A percentile compares a stretch with the other conserved stretches of the same genome.
Conservation (phyloP, 345 rosid species). For the Excoecaria agallocha region DNA sequence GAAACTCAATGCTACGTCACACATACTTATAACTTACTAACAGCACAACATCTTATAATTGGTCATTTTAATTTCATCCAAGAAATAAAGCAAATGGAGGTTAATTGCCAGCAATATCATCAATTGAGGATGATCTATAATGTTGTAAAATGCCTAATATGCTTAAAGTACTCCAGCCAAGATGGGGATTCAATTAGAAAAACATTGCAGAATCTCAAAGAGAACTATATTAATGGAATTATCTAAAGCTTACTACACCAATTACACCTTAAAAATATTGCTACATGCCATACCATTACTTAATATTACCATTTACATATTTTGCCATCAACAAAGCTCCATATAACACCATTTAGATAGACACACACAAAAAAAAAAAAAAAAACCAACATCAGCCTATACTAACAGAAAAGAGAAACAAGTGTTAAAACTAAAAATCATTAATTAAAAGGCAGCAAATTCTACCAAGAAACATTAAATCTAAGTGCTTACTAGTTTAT, state of each 20-base stretch:
- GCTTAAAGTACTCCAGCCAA: conserved; percentile 70
- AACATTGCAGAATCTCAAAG: conserved; percentile 64
- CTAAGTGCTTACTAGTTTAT: too few species aligned
- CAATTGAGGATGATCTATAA: conserved; percentile 45
- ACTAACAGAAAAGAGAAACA: too few species aligned
- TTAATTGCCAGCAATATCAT: conserved; percentile 48
- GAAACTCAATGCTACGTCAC: too few species aligned
- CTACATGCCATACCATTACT: background rate
- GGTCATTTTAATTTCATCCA: conserved; percentile 20
- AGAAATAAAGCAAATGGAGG: conserved; percentile 68
- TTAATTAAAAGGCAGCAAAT: too few species aligned
- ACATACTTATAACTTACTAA: too few species aligned
- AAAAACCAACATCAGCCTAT: too few species aligned
- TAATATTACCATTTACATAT: too few species aligned
- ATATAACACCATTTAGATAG: too few species aligned
- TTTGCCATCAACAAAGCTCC: background rate
- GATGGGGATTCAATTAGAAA: conserved; percentile 62
- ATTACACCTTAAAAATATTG: background rate
- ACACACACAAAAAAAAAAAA: too few species aligned
- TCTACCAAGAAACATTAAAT: too few species aligned
- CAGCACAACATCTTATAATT: background rate
- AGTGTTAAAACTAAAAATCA: too few species aligned
- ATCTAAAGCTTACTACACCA: conserved; percentile 19
- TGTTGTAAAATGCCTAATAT: conserved; percentile 60
- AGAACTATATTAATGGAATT: conserved; percentile 42